Conservation (phyloP, 2,329 filamentous ascomycete species). For the Kalmusia sp. region DNA sequence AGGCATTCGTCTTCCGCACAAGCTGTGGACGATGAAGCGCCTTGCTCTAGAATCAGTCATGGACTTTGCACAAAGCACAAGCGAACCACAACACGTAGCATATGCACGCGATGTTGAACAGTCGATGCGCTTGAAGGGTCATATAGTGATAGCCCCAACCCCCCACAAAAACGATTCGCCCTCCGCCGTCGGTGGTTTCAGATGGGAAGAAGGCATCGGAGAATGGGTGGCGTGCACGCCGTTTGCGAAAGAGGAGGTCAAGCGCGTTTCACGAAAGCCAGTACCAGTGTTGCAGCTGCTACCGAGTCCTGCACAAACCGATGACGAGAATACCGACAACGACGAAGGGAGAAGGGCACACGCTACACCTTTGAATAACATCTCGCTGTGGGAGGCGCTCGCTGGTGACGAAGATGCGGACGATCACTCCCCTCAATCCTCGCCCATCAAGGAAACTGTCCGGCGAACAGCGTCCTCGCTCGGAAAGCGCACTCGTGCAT, state of each 20-base stretch:
- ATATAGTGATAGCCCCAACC: slow-evolving; percentile 31
- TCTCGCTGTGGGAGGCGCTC: slow-evolving; percentile 17
- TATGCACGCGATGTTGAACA: slow-evolving; percentile 41
- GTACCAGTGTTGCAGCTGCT: slow-evolving; percentile 30
- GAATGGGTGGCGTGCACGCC: slow-evolving; percentile 56
- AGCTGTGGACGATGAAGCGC: slow-evolving; percentile 44
- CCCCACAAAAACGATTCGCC: slow-evolving; percentile 39
- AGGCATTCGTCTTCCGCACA: slow-evolving; percentile 33
- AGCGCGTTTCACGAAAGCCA: slow-evolving; percentile 20
- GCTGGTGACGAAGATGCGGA: slow-evolving; percentile 21
- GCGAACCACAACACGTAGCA: slow-evolving; percentile 31
- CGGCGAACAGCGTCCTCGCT: slow-evolving; percentile 18
- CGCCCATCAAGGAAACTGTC: slow-evolving; percentile 26
- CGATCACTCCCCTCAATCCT: slow-evolving; percentile 30
- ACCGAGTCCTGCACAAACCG: slow-evolving; percentile 36
- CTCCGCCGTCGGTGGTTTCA: slow-evolving; percentile 37
- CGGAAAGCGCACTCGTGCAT: slow-evolving; percentile 32
- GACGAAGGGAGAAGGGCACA: slow-evolving; percentile 7
- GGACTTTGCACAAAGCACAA: slow-evolving; percentile 44
- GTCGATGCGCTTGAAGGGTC: slow-evolving; percentile 36
- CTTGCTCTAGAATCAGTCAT: slow-evolving; percentile 45
- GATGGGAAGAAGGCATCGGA: slow-evolving; percentile 55
- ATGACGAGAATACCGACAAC: slow-evolving; percentile 20
- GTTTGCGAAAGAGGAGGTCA: slow-evolving; percentile 30
- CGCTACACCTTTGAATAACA: slow-evolving; percentile 4